Percentiles rank a stretch among this genome's conserved stretches.
These are phyloP conservation scores for Aschersonia sp. DNA, from an alignment of 2,329 filamentous ascomycete genomes.

Conservation along the genomic window DNA sequence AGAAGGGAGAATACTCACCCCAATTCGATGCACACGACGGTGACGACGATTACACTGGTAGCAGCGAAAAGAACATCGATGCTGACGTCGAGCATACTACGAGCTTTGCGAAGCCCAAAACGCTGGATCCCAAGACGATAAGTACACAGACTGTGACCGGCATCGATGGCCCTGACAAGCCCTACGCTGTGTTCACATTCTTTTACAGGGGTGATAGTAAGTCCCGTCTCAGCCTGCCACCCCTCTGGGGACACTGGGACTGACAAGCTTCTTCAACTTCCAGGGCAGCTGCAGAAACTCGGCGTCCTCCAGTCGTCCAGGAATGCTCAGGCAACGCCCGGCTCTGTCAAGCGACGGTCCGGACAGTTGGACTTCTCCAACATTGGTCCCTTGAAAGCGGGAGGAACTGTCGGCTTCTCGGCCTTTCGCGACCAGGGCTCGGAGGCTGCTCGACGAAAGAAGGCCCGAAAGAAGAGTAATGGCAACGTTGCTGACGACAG, in stretches of 20 bases:
- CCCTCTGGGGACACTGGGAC: too few species aligned
- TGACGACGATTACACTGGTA: slow-evolving; percentile 53
- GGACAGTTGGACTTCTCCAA: slow-evolving; percentile 73
- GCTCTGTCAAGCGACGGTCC: slow-evolving; percentile 61
- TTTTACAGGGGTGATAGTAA: slow-evolving; percentile 90
- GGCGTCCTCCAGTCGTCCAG: slow-evolving; percentile 65
- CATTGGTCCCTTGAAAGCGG: slow-evolving; percentile 68
- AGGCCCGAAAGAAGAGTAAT: slow-evolving; percentile 47
- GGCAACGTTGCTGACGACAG: slow-evolving; percentile 59
- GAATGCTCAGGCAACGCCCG: slow-evolving; percentile 43
- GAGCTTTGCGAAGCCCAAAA: slow-evolving; percentile 93
- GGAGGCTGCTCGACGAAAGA: slow-evolving; percentile 37
- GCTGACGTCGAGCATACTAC: slow-evolving; percentile 92
- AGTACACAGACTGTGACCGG: slow-evolving; percentile 98
- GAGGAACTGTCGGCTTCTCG: slow-evolving; percentile 81
- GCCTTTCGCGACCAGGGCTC: slow-evolving; percentile 63
- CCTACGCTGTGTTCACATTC: slow-evolving; percentile 94
- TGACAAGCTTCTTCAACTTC: not conserved
- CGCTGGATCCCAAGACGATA: slow-evolving; percentile 89
- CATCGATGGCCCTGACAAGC: slow-evolving; percentile 89
- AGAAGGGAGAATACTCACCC: slow-evolving; percentile 93
- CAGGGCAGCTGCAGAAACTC: slow-evolving; percentile 94
- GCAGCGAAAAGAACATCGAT: slow-evolving; percentile 46
- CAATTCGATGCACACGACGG: slow-evolving; percentile 96
- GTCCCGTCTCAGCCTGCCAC: slow-evolving; percentile 19